phyloP scores from a whole-genome alignment of 2,329 filamentous ascomycete genomes.

The Alternaria infectoria region DNA sequence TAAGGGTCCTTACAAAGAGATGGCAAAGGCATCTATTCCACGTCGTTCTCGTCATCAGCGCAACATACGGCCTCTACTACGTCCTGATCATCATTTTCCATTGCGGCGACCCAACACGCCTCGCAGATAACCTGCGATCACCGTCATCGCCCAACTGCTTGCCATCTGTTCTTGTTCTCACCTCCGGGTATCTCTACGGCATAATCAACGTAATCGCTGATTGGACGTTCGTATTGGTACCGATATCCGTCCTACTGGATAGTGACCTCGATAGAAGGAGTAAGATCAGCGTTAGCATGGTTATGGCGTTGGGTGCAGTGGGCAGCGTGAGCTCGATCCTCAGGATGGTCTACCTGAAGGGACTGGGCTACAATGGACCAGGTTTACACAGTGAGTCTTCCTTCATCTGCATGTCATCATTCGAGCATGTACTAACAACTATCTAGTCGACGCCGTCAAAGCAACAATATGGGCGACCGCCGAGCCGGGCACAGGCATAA shows the following conservation, averaged over 20 bases:
- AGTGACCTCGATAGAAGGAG: slow-evolving; percentile 53
- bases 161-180: slow-evolving; percentile 27
- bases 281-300: slow-evolving; percentile 54
- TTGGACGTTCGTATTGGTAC: slow-evolving; percentile 45
- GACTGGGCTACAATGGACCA: slow-evolving; percentile 21
- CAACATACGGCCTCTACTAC: slow-evolving; percentile 36
- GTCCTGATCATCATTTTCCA: slow-evolving; percentile 37
- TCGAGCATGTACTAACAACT: slow-evolving; percentile 6
- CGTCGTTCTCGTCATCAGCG: not conserved
- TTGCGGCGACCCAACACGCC: slow-evolving; percentile 36
- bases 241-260: slow-evolving; percentile 42
- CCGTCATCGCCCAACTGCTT: slow-evolving; percentile 25
- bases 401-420: not conserved
- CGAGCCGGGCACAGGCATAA: slow-evolving; percentile 59
- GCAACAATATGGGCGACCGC: slow-evolving; percentile 56
- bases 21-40: slow-evolving; percentile 34
- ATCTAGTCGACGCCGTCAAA: slow-evolving; percentile 43
- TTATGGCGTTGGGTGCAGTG: slow-evolving; percentile 53
- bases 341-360: slow-evolving; percentile 41
- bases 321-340: slow-evolving; percentile 42
- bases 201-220: slow-evolving; percentile 41
- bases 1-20: slow-evolving; percentile 39
- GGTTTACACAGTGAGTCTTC: slow-evolving; percentile 15
- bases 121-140: slow-evolving; percentile 28
- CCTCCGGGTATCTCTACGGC: slow-evolving; percentile 41